Base-by-base conservation (phyloP, 805 yeast species). In the Candida odintsovae region DNA sequence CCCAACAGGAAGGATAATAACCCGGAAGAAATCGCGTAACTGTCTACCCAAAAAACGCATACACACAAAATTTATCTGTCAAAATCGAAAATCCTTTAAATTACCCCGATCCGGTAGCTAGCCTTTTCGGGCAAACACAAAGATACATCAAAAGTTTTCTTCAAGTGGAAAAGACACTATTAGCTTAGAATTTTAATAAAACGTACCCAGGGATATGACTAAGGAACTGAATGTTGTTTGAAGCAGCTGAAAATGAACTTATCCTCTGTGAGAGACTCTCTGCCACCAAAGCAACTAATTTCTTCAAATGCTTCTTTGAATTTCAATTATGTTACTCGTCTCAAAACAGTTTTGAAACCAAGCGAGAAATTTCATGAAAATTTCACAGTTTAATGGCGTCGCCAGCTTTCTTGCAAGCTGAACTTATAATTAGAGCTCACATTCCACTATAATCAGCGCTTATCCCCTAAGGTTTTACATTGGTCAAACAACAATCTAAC, bases 71-170 rank as follows among this genome's bases (percentile, higher is more conserved):
- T n/a, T n/a, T n/a, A 28, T 13, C 31, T 28, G 31, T 28, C 31
- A 28, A 28, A 25, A 7, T 8, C 28, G 8, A 6, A 7, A 28
- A 28, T 8, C 13, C n/a, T 11, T 11, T 6, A 19, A 31, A 48
- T 25, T 29, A 6, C 7, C 46, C 41, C 0, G 13, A 45, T 29
- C 3, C 3, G 49, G 53, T n/a, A 46, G 15, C 3, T 15, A 6
- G 4, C 45, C 50, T 15, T 18, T 39, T 23, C 10, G 5, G 47
- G 50, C 48, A 16, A 55, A 42, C 46, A 57, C 61, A 50, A 43
- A 51, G 51, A 45, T 56, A 52, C 63, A 57, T 54, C 56, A 60
- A 50, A 26, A 16, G 29, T 39, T 45, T 40, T 47, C 45, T 37
- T n/a, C 37, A 44, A 13, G 15, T 28, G 23, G 15, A 15, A 12